Base-by-base conservation (phyloP, 306 rosid genomes). In the Myrica gale region DNA sequence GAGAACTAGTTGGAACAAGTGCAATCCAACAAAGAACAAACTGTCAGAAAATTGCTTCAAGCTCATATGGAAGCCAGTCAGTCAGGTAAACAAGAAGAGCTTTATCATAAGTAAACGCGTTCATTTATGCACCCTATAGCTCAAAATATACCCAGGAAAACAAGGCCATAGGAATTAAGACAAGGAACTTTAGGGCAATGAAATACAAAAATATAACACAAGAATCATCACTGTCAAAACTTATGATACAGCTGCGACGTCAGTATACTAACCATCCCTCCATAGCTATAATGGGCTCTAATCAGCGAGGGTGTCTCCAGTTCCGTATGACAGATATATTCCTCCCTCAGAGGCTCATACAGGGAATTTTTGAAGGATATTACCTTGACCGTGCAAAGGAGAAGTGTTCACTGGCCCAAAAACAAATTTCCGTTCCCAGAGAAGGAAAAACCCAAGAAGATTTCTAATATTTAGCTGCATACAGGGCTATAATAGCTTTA, bases 181-280 rank as follows among this genome's bases (percentile, higher is more conserved):
- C 58, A 53, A 0, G 12, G 9, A 41, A 65, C 70, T 7, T 21
- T 42, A 9, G 41, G 0, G 5, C 50, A 78, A 84, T 60, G 76
- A 75, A 75, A 71, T 75, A 72, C 69, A 86, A 63, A 77, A 62
- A 72, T 16, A 61, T 72, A 73, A 75, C 74, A 78, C 56, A 87
- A 65, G 84, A 79, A 84, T 82, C 79, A 84, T 84, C 82, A 79
- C 72, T 72, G 63, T 76, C 85, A 85, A 88, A 88, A 79, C 77
- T 82, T 79, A 65, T 77, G 66, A 63, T 78, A 83, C 89, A 79
- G 78, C 80, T 69, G 84, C 69, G 79, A 78, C 68, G 81, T 60
- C 57, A 52, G 78, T 79, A 81, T 45, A 26, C 77, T 79, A 71
- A 68, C 79, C 56, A 76, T 67, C 55, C 65, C 61, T 19, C 45